Conservation (phyloP, 2,329 filamentous ascomycete species). For the Hypoxylon sp. region DNA sequence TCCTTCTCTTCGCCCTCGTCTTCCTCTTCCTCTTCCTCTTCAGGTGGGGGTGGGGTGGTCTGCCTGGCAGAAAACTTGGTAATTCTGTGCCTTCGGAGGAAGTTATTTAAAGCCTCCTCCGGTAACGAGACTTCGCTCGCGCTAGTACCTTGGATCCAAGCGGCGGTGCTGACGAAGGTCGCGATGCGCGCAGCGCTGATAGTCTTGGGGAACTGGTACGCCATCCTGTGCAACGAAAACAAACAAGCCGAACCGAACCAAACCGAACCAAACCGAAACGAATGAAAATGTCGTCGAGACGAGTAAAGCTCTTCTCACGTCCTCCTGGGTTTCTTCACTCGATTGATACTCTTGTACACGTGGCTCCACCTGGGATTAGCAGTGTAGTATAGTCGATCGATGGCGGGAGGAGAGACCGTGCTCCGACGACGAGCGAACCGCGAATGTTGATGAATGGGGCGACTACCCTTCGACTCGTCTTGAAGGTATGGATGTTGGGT, state of each 20-base stretch:
- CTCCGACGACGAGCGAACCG: conserved; percentile 36
- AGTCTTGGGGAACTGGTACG: conserved; percentile 46
- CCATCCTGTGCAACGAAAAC: conserved; percentile 34
- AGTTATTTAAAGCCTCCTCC: conserved; percentile 46
- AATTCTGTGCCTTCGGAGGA: conserved; percentile 41
- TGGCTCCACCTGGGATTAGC: conserved; percentile 40
- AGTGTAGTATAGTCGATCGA: conserved; percentile 32
- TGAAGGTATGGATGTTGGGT: conserved; percentile 40
- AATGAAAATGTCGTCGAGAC: conserved; percentile 40
- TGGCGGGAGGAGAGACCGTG: conserved; percentile 36
- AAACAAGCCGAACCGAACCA: not conserved
- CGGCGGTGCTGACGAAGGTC: conserved; percentile 48
- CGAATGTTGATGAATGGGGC: conserved; percentile 35
- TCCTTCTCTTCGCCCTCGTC: conserved; percentile 25
- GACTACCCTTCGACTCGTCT: conserved; percentile 41
- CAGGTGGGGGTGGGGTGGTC: not conserved
- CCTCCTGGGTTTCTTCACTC: conserved; percentile 23
- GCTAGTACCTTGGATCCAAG: conserved; percentile 47
- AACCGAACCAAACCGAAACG: conserved; percentile 31
- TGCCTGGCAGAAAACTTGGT: conserved; percentile 24
- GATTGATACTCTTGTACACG: conserved; percentile 25
- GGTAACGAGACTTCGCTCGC: conserved; percentile 44
- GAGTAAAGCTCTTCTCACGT: conserved; percentile 34
- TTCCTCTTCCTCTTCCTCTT: conserved; percentile 14
- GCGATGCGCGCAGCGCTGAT: conserved; percentile 50